Conservation (phyloP, 148 eudicot genomes). For the Silene uniflora region DNA sequence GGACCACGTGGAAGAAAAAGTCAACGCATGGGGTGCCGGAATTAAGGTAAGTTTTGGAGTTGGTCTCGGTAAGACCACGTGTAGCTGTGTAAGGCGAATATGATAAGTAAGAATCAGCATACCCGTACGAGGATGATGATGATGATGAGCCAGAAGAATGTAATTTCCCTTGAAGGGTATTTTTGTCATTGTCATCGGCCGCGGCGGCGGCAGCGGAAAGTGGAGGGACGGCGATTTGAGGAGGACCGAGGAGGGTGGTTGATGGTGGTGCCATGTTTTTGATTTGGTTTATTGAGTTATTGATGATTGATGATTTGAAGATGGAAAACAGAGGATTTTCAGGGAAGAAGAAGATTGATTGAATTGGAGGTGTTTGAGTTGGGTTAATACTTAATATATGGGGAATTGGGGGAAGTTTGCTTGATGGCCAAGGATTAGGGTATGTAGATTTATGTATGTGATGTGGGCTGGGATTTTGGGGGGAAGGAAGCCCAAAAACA, state of each 20-base stretch:
- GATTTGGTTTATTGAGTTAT: no score
- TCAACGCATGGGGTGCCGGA: conserved; percentile 15
- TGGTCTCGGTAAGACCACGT: background rate
- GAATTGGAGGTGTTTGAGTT: background rate
- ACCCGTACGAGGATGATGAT: background rate
- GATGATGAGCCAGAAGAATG: no score
- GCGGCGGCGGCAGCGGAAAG: background rate
- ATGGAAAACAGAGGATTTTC: background rate
- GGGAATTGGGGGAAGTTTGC: no score
- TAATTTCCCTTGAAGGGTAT: no score
- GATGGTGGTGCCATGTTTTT: background rate
- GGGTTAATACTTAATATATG: no score
- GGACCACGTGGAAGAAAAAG: conserved; percentile 20
- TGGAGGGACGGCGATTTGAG: conserved; percentile 1
- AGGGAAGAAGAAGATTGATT: no score
- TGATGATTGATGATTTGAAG: no score
- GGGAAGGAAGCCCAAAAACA: no score
- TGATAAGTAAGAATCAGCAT: no score
- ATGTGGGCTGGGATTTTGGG: no score
- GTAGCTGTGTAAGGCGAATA: background rate
- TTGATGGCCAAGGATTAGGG: no score
- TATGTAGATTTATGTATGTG: no score
- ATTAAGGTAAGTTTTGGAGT: background rate
- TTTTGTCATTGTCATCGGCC: background rate
- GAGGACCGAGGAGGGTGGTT: conserved; percentile 15